Evolutionary conservation across 768 basidiomycete genomes (phyloP).

Genomic region (Tylopilus rubrobrunneus): DNA sequence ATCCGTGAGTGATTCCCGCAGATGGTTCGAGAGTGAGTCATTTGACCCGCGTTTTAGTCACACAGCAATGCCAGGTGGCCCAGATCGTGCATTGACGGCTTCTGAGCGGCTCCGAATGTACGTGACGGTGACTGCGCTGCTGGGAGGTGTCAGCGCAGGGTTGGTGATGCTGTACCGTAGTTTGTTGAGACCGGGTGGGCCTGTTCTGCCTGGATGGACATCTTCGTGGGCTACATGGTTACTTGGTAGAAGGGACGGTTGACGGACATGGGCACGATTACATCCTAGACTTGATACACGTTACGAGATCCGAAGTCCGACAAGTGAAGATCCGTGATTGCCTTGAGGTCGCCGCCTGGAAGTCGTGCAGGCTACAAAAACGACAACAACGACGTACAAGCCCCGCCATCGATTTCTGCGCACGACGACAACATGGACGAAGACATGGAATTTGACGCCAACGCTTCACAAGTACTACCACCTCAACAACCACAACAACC

Average conservation of each 20-base stretch:
- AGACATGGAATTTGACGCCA: constrained; percentile 68
- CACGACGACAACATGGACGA: constrained; percentile 58
- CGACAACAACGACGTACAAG: constrained; percentile 9
- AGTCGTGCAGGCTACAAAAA: constrained; percentile 16
- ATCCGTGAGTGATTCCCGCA: constrained; percentile 58
- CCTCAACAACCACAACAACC: constrained; percentile 31
- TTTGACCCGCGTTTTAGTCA: constrained; percentile 36
- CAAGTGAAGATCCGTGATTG: constrained; percentile 33
- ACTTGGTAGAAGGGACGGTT: constrained; percentile 45
- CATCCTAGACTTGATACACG: constrained; percentile 8
- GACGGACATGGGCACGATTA: constrained; percentile 8
- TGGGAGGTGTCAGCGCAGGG: constrained; percentile 74
- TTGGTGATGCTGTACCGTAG: constrained; percentile 68
- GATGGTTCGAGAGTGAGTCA: constrained; percentile 1
- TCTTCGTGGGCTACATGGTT: constrained; percentile 67
- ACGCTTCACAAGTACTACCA: constrained; percentile 25
- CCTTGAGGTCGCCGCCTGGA: constrained; percentile 33
- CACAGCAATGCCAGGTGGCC: constrained; percentile 77
- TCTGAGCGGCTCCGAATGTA: constrained; percentile 68
- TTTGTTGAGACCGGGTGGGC: constrained; percentile 57
- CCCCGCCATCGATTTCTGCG: constrained; percentile 14
- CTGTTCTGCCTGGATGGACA: constrained; percentile 49
- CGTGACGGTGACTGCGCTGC: constrained; percentile 63
- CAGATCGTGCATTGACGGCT: constrained; percentile 70
- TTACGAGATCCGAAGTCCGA: constrained; percentile 34